Evolutionary conservation across 768 basidiomycete genomes (phyloP), one percentile per base, ranked within the genome.

Genomic region (Tylopilus felleus): DNA sequence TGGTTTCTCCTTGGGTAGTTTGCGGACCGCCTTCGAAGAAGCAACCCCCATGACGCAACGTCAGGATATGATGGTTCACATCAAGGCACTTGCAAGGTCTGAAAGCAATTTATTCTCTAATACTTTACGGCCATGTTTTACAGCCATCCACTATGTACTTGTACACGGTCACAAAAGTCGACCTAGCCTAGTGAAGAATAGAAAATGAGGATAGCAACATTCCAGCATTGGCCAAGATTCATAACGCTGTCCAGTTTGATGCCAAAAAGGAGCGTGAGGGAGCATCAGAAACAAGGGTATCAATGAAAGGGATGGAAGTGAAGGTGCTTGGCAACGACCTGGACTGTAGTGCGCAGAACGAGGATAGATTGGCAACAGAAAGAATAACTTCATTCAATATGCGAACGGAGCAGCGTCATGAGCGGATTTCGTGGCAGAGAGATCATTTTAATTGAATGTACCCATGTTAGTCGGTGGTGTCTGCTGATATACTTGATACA

Each of bases 401-500:
- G 68, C 53, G 63, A 56, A 57, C 53, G 58, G 64, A 73, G 69
- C 64, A 64, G 63, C 63, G 73, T 81, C 81, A 62, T 82, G 67
- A 77, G 60, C 59, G 56, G 63, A 36, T 52, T 66, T 73, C 72
- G 69, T 73, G 47, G 52, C 56, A 21, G 48, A 51, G 39, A 48
- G 27, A 31, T 41, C 13, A 49, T 62, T 66, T 84, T 75, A 86
- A 60, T 84, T 84, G 80, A 85, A 92, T 48, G 85, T 67, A 64
- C 89, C 88, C 84, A 90, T 87, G 54, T 72, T 72, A 71, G 87
- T 86, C 59, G 82, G 81, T 21, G 84, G 81, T 60, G 80, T 84
- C 72, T 88, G 85, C 69, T 87, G 87, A 72, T 91, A 91, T 68
- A 87, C 76, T 72, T 86, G 85, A 67, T 90, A 90, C 87, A 90